Conservation (phyloP, 495 filamentous ascomycete genomes). For the Neurospora intermedia region DNA sequence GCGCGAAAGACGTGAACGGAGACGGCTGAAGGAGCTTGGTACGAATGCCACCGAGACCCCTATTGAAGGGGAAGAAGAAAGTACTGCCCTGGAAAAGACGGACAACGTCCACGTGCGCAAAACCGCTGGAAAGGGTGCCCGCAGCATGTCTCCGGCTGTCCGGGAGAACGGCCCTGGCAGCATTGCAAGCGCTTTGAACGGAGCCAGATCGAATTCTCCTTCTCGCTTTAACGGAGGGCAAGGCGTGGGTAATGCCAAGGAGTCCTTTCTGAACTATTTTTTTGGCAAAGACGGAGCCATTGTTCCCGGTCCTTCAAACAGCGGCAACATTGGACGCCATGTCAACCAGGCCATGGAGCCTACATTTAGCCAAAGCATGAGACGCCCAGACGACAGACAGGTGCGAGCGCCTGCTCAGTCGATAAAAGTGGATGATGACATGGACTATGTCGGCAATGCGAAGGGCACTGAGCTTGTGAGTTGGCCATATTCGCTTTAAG, state of each 20-base stretch:
- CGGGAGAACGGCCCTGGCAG: constrained; percentile 49
- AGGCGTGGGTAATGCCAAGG: constrained; percentile 42
- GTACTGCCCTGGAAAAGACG: constrained; percentile 45
- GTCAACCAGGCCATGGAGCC: constrained; percentile 65
- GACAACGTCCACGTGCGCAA: constrained; percentile 36
- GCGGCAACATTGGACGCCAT: constrained; percentile 46
- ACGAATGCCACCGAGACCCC: constrained; percentile 63
- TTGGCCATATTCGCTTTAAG: constrained; percentile 2
- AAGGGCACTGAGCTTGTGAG: constrained; percentile 46
- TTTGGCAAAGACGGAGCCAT: constrained; percentile 82
- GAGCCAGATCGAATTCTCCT: constrained; percentile 51
- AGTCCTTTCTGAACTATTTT: constrained; percentile 97
- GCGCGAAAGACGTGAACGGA: constrained; percentile 68
- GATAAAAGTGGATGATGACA: constrained; percentile 24
- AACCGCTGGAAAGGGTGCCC: constrained; percentile 41
- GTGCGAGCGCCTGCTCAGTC: constrained; percentile 27
- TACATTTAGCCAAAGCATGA: constrained; percentile 72
- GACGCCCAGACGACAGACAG: constrained; percentile 57
- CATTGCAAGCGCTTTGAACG: constrained; percentile 58
- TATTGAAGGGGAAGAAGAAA: constrained; percentile 64
- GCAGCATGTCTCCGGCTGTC: constrained; percentile 77
- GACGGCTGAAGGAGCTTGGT: constrained; percentile 69
- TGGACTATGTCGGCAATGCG: constrained; percentile 18
- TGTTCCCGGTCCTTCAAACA: constrained; percentile 27
- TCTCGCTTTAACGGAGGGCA: constrained; percentile 42